Percentiles rank a stretch among this genome's conserved stretches.
Conservation (phyloP, 306 rosid species). For the Dryas alaskensis region DNA sequence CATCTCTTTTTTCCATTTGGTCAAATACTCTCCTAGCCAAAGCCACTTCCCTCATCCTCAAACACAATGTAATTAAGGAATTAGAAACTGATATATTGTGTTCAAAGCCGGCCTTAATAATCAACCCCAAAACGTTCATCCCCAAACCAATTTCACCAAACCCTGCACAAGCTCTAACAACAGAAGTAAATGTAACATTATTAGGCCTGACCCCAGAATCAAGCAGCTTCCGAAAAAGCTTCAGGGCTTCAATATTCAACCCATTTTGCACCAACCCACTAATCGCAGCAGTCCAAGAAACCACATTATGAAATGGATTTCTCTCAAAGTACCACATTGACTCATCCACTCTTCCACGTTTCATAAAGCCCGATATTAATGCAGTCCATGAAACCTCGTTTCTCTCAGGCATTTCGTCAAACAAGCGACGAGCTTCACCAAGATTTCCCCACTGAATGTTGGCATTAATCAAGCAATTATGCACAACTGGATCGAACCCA, state of each 20-base stretch:
- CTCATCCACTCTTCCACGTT: conserved; percentile 8
- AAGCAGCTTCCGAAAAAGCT: conserved; percentile 10
- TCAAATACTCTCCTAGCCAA: conserved; percentile 24
- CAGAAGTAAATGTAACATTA: conserved; percentile 15
- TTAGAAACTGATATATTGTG: conserved; percentile 13
- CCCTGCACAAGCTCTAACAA: conserved; percentile 14
- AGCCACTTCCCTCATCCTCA: conserved; percentile 7
- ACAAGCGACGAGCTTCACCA: conserved; percentile 5
- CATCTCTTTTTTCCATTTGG: conserved; percentile 15
- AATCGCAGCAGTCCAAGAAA: conserved; percentile 23
- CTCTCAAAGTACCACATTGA: conserved; percentile 25
- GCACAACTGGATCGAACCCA: conserved; percentile 9
- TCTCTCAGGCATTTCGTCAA: conserved; percentile 24
- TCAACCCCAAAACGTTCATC: conserved; percentile 17
- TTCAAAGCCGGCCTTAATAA: conserved; percentile 18
- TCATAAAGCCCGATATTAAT: conserved; percentile 22
- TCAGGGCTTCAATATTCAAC: conserved; percentile 6
- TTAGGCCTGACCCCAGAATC: conserved; percentile 18
- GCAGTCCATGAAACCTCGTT: conserved; percentile 21
- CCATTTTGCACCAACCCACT: conserved; percentile 23
- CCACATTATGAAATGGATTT: conserved; percentile 22
- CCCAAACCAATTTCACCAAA: conserved; percentile 7
- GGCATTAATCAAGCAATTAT: conserved; percentile 19
- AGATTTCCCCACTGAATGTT: conserved; percentile 8
- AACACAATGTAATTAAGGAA: conserved; percentile 10